Base-by-base conservation (phyloP, 768 basidiomycete genomes). In the Rhizopogon sp. region DNA sequence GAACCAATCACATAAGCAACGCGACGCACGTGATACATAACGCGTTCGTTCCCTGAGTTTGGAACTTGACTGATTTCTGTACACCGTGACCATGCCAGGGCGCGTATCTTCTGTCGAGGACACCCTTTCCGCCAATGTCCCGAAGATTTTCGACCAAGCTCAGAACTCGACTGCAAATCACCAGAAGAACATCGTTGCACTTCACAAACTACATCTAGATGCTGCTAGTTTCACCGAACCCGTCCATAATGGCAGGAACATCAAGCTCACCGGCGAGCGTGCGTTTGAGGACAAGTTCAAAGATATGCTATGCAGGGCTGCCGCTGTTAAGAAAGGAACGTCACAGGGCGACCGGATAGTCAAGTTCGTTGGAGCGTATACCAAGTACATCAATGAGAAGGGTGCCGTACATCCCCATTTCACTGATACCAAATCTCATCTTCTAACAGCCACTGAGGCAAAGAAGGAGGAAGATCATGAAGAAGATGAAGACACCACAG, bases 151-250 rank as follows among this genome's bases (percentile, higher is more conserved):
- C 58, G 83, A 88, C 29, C 89, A 96, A 70, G 88, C 78, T 0
- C 91, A 94, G 66, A 72, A 66, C 6, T 82, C 87, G 0, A 69
- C 77, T 13, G 84, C 89, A 8, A 93, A 91, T 67, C 94, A 98
- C 69, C 84, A 87, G 58, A 97, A 97, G 77, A 96, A 97, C 71
- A 75, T 86, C 50, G 85, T 92, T 41, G 83, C 84, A 0, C 79
- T 97, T 3, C 77, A 90, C 75, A 92, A 92, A 67, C 70, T 95
- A 41, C 92, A 95, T 54, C 54, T 71, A 4, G 78, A 87, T 52
- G 86, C 85, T 9, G 82, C 85, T 1, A 62, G 72, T 13, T 72
- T 76, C 60, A 81, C 74, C 2, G 76, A 85, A 57, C 54, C 73
- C 3, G 64, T 79, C n/a, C 72, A 75, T 35, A 76, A 79, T 50